Conservation (phyloP, 139 green algal genomes). For the Limnomonas spitsbergensis region DNA sequence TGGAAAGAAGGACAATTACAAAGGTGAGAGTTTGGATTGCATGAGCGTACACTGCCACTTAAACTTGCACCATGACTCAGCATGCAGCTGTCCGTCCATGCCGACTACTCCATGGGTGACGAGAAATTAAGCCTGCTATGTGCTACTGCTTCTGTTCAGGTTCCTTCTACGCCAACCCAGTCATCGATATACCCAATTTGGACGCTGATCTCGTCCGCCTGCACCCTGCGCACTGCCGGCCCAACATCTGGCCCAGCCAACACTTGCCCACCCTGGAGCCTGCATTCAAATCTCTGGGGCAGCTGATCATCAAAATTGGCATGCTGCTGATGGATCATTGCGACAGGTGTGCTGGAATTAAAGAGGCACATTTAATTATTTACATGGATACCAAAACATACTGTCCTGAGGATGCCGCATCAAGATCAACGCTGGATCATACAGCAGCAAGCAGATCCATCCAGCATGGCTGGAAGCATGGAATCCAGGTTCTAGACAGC, state of each 20-base stretch:
- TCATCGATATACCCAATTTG: slow-evolving; percentile 9
- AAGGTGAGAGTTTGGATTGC: slow-evolving; percentile 24
- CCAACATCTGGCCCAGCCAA: slow-evolving; percentile 70
- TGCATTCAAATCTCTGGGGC: slow-evolving; percentile 65
- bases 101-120: too few relatives aligned
- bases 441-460: too few relatives aligned
- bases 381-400: too few relatives aligned
- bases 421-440: too few relatives aligned
- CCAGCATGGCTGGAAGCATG: too few relatives aligned
- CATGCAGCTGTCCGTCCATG: too few relatives aligned
- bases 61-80: too few relatives aligned
- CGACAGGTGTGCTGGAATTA: background rate
- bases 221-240: slow-evolving; percentile 52
- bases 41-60: too few relatives aligned
- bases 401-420: too few relatives aligned
- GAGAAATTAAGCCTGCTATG: too few relatives aligned
- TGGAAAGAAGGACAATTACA: slow-evolving; percentile 55
- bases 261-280: slow-evolving; percentile 61
- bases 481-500: too few relatives aligned
- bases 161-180: slow-evolving; percentile 71
- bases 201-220: background rate
- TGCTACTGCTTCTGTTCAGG: slow-evolving; percentile 55
- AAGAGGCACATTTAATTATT: too few relatives aligned
- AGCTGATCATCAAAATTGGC: slow-evolving; percentile 51
- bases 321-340: slow-evolving; percentile 36